Percentiles rank a stretch among this genome's conserved stretches.
Conservation (phyloP, 2,329 filamentous ascomycete genomes). For the Leptosphaerulina australis region DNA sequence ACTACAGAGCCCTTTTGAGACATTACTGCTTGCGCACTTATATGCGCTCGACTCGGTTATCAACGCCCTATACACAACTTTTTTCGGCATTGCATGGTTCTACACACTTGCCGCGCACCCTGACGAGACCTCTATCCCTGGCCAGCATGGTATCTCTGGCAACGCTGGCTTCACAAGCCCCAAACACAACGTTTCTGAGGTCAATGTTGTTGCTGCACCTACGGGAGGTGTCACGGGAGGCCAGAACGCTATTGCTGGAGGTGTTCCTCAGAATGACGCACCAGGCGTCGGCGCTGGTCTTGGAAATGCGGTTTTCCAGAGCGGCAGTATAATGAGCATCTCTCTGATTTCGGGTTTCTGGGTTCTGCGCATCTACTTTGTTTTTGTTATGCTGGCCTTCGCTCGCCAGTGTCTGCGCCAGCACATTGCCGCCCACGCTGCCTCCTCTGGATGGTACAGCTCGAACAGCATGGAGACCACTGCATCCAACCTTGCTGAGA, state of each 20-base stretch:
- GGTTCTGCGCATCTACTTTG: constrained; percentile 79
- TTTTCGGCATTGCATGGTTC: constrained; percentile 88
- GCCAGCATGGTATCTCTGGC: constrained; percentile 63
- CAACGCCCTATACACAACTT: constrained; percentile 80
- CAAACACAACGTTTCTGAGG: constrained; percentile 64
- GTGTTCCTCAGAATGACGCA: constrained; percentile 33
- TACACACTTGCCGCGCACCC: constrained; percentile 69
- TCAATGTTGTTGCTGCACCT: constrained; percentile 60
- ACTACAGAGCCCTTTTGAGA: constrained; percentile 77
- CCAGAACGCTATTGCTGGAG: constrained; percentile 61
- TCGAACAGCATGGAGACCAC: constrained; percentile 47
- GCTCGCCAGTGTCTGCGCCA: constrained; percentile 77
- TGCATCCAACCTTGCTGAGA: constrained; percentile 60
- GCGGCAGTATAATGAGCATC: constrained; percentile 76
- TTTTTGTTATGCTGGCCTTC: constrained; percentile 81
- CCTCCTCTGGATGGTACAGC: constrained; percentile 51
- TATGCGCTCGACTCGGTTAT: constrained; percentile 82
- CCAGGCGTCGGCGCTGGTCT: constrained; percentile 53
- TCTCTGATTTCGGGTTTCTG: constrained; percentile 75
- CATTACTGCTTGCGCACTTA: constrained; percentile 80
- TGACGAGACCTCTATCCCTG: constrained; percentile 44
- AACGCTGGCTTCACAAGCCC: constrained; percentile 70
- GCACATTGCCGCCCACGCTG: constrained; percentile 60
- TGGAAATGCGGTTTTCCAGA: constrained; percentile 68
- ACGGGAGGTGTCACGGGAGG: constrained; percentile 54